phyloP scores from a whole-genome alignment of 1,139 yeast species.

The Yamadazyma sp. region DNA sequence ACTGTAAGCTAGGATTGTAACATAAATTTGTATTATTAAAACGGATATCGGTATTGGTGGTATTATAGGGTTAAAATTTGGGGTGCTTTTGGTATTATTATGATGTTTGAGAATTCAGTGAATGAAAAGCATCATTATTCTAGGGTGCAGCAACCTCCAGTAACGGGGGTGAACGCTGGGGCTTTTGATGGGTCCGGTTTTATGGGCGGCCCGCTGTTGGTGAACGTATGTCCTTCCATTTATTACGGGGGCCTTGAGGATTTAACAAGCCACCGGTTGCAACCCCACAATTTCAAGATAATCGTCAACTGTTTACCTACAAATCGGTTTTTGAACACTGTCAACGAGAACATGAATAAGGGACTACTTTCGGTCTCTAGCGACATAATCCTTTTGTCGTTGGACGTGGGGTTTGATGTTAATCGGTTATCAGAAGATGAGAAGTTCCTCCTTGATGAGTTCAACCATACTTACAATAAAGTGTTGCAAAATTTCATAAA shows the following conservation, averaged over 20 bases:
- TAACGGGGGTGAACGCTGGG: too few relatives aligned
- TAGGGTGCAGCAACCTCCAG: neutral
- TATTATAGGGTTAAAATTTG: neutral
- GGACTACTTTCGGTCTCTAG: slow-evolving; percentile 31
- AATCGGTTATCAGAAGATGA: slow-evolving; percentile 21
- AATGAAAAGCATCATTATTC: neutral
- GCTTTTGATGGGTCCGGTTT: neutral
- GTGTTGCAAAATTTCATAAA: slow-evolving; percentile 41
- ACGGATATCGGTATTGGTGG: too few relatives aligned
- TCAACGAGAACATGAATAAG: slow-evolving; percentile 17
- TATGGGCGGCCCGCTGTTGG: neutral
- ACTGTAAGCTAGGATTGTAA: too few relatives aligned
- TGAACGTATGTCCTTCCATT: slow-evolving; percentile 12
- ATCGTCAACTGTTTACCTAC: slow-evolving; percentile 45
- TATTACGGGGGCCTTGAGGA: slow-evolving; percentile 13
- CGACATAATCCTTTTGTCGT: slow-evolving; percentile 39
- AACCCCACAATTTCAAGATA: slow-evolving; percentile 34
- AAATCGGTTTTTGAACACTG: slow-evolving; percentile 25
- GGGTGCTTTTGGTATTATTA: neutral
- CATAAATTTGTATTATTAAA: neutral
- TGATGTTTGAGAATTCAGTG: neutral
- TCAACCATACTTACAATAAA: slow-evolving; percentile 30
- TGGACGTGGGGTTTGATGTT: slow-evolving; percentile 37
- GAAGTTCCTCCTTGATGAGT: slow-evolving; percentile 23
- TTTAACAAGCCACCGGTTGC: slow-evolving; percentile 17